Base-by-base conservation (phyloP, 352 stramenopile species). In the Phytopythium oedochilum region DNA sequence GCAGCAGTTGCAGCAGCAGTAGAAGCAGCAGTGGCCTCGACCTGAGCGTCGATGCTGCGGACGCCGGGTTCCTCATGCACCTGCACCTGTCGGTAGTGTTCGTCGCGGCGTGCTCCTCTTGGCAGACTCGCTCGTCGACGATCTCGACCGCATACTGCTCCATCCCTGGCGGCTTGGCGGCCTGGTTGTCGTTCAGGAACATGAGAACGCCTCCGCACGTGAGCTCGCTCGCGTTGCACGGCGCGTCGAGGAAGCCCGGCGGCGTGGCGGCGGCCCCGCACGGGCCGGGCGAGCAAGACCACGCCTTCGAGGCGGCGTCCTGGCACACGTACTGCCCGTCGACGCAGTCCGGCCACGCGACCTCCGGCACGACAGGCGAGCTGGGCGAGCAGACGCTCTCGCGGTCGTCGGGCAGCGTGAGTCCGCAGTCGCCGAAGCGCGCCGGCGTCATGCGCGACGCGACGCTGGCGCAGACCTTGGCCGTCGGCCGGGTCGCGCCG, bases 171-270 rank as follows among this genome's bases (percentile, higher is more conserved):
- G 83, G 83, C 56, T 92, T 92, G 7, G 78, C 83, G 0, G 71
- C 78, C 0, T 78, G 72, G 45, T 90, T 88, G 50, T 93, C 80
- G 65, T 93, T 89, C 18, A 93, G 64, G 55, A 91, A 81, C 70
- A 78, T 78, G 47, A 89, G 63, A 34, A 64, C 63, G 46, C 76
- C 77, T 43, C 64, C 61, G 55, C 83, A 93, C 1, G 80, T 93
- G 51, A 72, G 59, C 22, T 73, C 55, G 4, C 70, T 67, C 1
- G 57, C 31, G 28, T 86, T 83, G 56, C 83, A 93, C 18, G 78
- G 80, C 18, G 60, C 66, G 52, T 88, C 66, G 20, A 75, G 72
- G 60, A 93, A 91, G 14, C 78, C 78, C 14, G 32, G 6, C 0
- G 83, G 80, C 17, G 76, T 88, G 43, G 75, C 61, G 1, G 55